Percentiles rank a stretch among this genome's conserved stretches.
Conservation (phyloP, 352 stramenopile genomes). For the Phytophthora aleatoria region DNA sequence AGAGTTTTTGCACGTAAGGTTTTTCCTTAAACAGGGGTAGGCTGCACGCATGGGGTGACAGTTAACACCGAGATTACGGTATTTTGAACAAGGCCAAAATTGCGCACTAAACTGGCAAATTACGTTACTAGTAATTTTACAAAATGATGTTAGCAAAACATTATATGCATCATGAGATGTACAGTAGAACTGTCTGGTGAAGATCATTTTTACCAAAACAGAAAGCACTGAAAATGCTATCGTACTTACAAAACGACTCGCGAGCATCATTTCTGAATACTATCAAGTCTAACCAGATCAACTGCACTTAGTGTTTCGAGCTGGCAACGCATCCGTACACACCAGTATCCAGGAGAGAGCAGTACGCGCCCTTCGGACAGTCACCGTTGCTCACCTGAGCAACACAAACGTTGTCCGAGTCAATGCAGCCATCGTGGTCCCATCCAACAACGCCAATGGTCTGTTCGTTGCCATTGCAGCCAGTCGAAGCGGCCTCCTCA, state of each 20-base stretch:
- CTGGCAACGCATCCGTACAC: constrained; percentile 33
- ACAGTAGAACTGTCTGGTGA: too few species aligned
- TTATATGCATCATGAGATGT: too few species aligned
- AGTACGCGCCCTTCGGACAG: constrained; percentile 26
- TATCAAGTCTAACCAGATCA: constrained; percentile 4
- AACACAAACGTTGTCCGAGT: constrained; percentile 24
- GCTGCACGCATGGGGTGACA: too few species aligned
- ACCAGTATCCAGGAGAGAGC: constrained; percentile 8
- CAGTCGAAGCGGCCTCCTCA: constrained; percentile 5
- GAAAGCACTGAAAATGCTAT: not conserved
- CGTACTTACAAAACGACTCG: constrained; percentile 15
- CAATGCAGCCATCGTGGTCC: constrained; percentile 27
- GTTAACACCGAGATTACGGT: too few species aligned
- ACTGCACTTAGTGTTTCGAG: constrained; percentile 22
- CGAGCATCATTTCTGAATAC: constrained; percentile 4
- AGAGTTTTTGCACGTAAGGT: too few species aligned
- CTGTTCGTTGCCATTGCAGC: constrained; percentile 16
- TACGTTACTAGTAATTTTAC: too few species aligned
- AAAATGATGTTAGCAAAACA: too few species aligned
- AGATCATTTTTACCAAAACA: too few species aligned
- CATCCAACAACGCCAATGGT: constrained; percentile 26
- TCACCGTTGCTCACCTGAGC: constrained; percentile 23
- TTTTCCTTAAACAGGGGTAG: too few species aligned
- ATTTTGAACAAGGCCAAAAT: too few species aligned
- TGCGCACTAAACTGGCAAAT: too few species aligned